Evolutionary conservation across 164 flowering plant species (phyloP), one percentile per base, ranked within the genome.

Genomic region (Chimonanthus salicifolius): DNA sequence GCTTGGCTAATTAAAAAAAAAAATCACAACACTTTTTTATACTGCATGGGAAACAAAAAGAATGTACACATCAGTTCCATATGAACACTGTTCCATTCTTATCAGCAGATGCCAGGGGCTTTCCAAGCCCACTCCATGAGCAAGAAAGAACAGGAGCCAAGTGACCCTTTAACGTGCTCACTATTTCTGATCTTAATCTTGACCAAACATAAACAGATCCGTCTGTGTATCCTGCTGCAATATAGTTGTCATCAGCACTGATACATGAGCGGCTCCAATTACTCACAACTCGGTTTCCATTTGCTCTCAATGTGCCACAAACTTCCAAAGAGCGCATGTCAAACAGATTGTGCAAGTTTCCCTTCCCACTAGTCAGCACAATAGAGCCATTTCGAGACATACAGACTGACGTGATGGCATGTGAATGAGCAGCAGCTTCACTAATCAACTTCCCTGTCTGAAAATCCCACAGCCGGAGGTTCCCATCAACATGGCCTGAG

Each of bases 211-310:
- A 73, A 10, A 95, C 88, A 64, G 92, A 87, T 15, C 99, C 98
- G 80, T 93, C 94, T 60, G 84, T 86, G 47, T 93, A 91, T 13
- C 99, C 98, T 49, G 98, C 91, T 51, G 93, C 94, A 20, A 95
- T 90, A 74, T 90, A 85, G 74, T 83, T 86, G 78, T 93, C 94
- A 83, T 95, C 97, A 9, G 94, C 82, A 78, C 98, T 93, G 64
- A 95, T 83, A 72, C 98, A 95, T 3, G 99, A 93, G 15, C 99
- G 74, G 82, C 96, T 95, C 98, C 99, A 95, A 67, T 93, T 95
- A 51, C 97, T 85, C 21, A 96, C 94, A 66, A 90, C 83, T 79
- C 88, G 84, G 80, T 87, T 89, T 45, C 90, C 96, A 58, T 70
- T 81, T 15, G 89, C 92, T 82, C 94, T 88, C n/a, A 95, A 78